Evolutionary conservation across 2,329 filamentous ascomycete genomes (phyloP).

Genomic region (Tolypocladium paradoxum): DNA sequence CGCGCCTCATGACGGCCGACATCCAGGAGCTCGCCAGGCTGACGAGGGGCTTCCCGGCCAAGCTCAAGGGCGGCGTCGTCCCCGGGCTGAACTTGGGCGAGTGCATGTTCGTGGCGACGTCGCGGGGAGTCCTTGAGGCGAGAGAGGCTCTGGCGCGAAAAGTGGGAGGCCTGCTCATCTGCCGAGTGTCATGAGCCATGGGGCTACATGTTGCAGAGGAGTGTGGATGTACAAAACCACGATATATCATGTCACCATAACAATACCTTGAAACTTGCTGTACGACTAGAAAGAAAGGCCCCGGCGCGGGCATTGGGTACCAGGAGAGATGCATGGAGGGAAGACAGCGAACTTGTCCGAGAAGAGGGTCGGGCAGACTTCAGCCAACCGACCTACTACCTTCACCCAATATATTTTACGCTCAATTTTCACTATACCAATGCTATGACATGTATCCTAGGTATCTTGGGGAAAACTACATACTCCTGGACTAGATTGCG

Average conservation of each 20-base stretch:
- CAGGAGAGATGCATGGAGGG: not conserved
- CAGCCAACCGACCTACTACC: not conserved
- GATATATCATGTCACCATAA: not conserved
- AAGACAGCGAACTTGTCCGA: not conserved
- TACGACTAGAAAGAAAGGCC: not conserved
- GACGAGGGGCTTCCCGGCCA: slow-evolving; percentile 54
- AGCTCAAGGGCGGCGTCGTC: slow-evolving; percentile 51
- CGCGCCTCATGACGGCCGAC: slow-evolving; percentile 56
- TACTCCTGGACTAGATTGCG: not conserved
- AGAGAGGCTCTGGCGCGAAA: slow-evolving; percentile 73
- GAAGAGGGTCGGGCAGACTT: not conserved
- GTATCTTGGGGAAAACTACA: slow-evolving; percentile 6
- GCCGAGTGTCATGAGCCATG: slow-evolving; percentile 44
- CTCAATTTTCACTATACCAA: not conserved
- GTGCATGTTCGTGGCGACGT: slow-evolving; percentile 69
- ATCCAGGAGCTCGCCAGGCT: slow-evolving; percentile 52
- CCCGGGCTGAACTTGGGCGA: slow-evolving; percentile 72
- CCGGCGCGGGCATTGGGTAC: not conserved
- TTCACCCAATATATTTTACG: not conserved
- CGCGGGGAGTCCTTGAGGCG: slow-evolving; percentile 67
- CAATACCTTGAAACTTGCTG: not conserved
- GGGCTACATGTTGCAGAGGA: not conserved
- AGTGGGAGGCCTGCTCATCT: slow-evolving; percentile 71
- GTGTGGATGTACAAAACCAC: not conserved
- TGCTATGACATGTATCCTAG: slow-evolving; percentile 7